Evolutionary conservation across 805 yeast genomes (phyloP), one percentile per base, ranked within the genome.

Genomic region (Candida boidinii): DNA sequence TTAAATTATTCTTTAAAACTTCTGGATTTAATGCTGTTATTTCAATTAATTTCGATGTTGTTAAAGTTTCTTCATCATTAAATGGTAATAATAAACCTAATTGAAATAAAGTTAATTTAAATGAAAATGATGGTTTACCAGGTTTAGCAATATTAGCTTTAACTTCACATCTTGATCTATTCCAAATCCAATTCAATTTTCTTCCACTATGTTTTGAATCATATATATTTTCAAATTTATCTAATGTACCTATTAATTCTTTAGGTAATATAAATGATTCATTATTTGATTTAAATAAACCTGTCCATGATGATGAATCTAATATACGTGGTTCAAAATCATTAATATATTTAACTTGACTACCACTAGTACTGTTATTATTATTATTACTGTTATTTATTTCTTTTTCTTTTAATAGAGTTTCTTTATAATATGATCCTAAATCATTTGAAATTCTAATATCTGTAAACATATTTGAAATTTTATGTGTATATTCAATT

Each of bases 381-480:
- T n/a, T n/a, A n/a, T n/a, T n/a, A n/a, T n/a, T n/a, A n/a, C n/a
- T n/a, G n/a, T n/a, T n/a, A n/a, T n/a, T n/a, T n/a, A n/a, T n/a
- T 4, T 41, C 42, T 29, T 48, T 48, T 3, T 47, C 31, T 22
- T 36, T 34, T 2, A 29, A 18, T 10, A 45, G 43, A 15, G 33
- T 38, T 15, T 53, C 57, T 33, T 51, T 48, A 37, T 52, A 55
- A 23, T 40, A 28, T n/a, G 51, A 42, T 46, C 77, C 82, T 51
- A 92, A 66, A 35, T 85, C 90, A 39, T 74, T 75, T 0, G 95
- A 84, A 3, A 90, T 73, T 46, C 81, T 73, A 66, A 92, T 85
- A 59, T 92, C 98, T 53, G 81, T 83, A 56, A 92, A 88, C 99
- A 92, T 92, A 47, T 87, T 84, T 16, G 95, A 83, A 56, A 92